Evolutionary conservation across 106 monocot genomes (phyloP).

Genomic region (Ottelia alismoides): DNA sequence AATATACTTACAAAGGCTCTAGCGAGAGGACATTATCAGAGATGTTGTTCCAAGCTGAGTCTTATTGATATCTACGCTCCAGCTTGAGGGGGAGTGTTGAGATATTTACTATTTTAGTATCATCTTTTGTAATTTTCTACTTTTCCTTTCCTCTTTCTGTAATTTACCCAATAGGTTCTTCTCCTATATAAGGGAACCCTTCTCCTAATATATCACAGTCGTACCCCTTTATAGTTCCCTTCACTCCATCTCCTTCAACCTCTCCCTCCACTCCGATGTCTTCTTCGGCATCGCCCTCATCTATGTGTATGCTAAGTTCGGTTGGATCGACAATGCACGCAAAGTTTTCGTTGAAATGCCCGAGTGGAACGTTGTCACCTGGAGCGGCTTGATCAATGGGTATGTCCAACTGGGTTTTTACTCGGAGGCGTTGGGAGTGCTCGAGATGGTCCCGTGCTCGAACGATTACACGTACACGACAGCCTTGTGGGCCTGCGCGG

Average conservation of each 20-base stretch:
- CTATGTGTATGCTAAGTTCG: constrained; percentile 56
- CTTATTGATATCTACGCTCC: no score
- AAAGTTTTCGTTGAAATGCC: constrained; percentile 56
- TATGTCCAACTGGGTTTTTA: constrained; percentile 29
- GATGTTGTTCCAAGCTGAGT: no score
- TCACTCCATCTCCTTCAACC: constrained; percentile 35
- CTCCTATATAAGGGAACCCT: no score
- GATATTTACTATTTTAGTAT: no score
- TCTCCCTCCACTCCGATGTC: constrained; percentile 17
- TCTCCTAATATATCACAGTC: no score
- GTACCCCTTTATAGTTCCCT: constrained; percentile 17
- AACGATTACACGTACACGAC: constrained; percentile 63
- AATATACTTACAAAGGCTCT: no score
- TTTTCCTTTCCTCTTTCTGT: no score
- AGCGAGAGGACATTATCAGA: no score
- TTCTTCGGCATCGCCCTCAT: constrained; percentile 45
- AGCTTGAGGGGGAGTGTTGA: no score
- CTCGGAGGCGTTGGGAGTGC: constrained; percentile 13
- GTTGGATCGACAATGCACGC: constrained; percentile 18
- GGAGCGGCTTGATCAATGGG: constrained; percentile 56
- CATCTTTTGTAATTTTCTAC: no score
- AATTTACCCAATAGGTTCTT: no score
- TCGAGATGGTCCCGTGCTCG: constrained; percentile 1
- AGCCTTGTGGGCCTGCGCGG: constrained; percentile 34
- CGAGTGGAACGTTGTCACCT: constrained; percentile 47